Conservation (phyloP, 2,329 filamentous ascomycete species). For the Metarhizium guizhouense region DNA sequence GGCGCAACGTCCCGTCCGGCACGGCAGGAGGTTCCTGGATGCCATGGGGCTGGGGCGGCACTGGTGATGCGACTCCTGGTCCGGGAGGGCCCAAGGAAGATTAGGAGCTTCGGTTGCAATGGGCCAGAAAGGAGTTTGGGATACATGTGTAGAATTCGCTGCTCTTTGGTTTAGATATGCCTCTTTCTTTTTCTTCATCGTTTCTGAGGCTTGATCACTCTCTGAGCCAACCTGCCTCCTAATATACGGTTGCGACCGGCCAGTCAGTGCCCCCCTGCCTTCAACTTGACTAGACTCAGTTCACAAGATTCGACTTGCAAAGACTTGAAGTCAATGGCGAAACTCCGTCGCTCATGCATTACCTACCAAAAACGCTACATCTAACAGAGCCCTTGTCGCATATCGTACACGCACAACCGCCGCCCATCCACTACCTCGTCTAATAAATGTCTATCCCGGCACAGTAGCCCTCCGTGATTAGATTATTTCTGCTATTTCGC, state of each 20-base stretch:
- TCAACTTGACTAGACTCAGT: background rate
- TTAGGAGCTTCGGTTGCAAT: slow-evolving; percentile 16
- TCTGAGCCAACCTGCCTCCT: background rate
- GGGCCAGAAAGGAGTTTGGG: slow-evolving; percentile 20
- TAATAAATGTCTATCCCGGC: no score
- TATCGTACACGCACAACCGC: background rate
- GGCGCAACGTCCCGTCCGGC: slow-evolving; percentile 18
- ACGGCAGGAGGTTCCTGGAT: slow-evolving; percentile 31
- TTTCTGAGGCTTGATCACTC: background rate
- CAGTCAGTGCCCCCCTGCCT: background rate
- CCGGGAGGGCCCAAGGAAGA: slow-evolving; percentile 30
- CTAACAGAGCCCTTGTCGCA: background rate
- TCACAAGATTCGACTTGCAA: no score
- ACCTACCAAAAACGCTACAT: background rate
- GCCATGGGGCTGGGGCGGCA: slow-evolving; percentile 37
- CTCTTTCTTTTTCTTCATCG: no score
- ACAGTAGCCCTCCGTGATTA: no score
- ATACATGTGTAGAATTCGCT: slow-evolving; percentile 12
- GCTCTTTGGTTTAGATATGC: background rate
- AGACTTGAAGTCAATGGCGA: background rate
- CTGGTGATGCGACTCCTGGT: slow-evolving; percentile 14
- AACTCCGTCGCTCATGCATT: slow-evolving; percentile 1
- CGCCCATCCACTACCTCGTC: background rate
- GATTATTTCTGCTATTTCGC: slow-evolving; percentile 8
- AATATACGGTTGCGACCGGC: background rate